A percentile compares a stretch with the other conserved stretches of the same genome.
These are phyloP conservation scores for Lactifluus echinatus DNA, from an alignment of 768 basidiomycete genomes.

Conservation along the genomic window DNA sequence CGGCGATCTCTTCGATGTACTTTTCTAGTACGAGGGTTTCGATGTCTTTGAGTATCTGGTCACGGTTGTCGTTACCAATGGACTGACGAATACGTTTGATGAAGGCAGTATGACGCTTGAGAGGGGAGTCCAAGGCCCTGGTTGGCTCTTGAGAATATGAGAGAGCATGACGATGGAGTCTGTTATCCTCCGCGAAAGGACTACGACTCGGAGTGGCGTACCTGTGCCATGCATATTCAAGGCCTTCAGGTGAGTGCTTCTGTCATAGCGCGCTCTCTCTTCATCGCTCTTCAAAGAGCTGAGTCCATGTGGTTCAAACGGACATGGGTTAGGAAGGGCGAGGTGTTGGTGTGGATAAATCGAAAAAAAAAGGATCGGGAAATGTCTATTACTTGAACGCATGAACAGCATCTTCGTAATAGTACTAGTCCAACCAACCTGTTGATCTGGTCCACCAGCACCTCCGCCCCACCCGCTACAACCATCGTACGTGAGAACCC, in stretches of 20 bases:
- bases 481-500: conserved; percentile 32
- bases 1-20: conserved; percentile 91
- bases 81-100: conserved; percentile 90
- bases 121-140: conserved; percentile 78
- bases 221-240: too few species aligned
- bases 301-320: too few species aligned
- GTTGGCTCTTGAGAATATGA: conserved; percentile 49
- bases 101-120: conserved; percentile 92
- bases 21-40: conserved; percentile 87
- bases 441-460: conserved; percentile 31
- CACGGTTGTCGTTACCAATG: conserved; percentile 70
- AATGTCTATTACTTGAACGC: too few species aligned
- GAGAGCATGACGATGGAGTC: neutral
- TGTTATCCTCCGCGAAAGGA: conserved; percentile 19
- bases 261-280: too few species aligned
- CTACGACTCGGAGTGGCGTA: too few species aligned
- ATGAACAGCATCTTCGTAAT: conserved; percentile 28
- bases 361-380: too few species aligned
- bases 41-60: conserved; percentile 88
- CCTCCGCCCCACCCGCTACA: conserved; percentile 26
- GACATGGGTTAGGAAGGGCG: too few species aligned
- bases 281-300: too few species aligned
- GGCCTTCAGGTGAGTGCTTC: too few species aligned
- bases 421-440: conserved; percentile 22
- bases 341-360: too few species aligned